These are phyloP conservation scores for Botrytis paeoniae DNA, from an alignment of 2,329 filamentous ascomycete genomes.

Conservation along the genomic window DNA sequence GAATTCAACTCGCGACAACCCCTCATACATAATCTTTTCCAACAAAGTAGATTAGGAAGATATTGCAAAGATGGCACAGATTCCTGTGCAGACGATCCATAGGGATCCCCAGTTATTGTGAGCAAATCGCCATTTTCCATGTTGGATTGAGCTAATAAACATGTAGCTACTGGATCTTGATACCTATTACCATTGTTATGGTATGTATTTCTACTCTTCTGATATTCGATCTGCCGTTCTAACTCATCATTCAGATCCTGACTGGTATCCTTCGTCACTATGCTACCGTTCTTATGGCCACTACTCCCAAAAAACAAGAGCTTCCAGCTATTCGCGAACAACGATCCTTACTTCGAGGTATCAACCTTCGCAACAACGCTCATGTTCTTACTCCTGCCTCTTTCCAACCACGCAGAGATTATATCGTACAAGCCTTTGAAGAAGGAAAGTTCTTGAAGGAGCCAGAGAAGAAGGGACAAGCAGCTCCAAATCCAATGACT, in stretches of 20 bases:
- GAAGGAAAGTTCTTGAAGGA: constrained; percentile 86
- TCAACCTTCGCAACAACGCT: constrained; percentile 80
- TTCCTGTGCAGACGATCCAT: constrained; percentile 91
- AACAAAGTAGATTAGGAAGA: neutral
- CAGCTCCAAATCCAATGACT: constrained; percentile 88
- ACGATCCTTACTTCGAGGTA: constrained; percentile 76
- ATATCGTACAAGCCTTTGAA: constrained; percentile 79
- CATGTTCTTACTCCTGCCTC: constrained; percentile 73
- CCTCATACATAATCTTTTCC: constrained; percentile 7
- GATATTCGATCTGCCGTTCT: neutral
- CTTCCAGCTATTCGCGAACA: constrained; percentile 79
- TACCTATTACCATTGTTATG: constrained; percentile 98
- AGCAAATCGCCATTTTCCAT: constrained; percentile 40
- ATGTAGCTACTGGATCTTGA: constrained; percentile 93
- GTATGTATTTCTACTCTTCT: constrained; percentile 43
- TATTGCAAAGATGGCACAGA: constrained; percentile 69
- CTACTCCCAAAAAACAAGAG: constrained; percentile 51
- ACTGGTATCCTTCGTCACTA: constrained; percentile 97
- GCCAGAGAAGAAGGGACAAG: constrained; percentile 79
- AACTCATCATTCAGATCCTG: constrained; percentile 58
- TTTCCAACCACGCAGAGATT: constrained; percentile 78
- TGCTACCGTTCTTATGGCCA: constrained; percentile 71
- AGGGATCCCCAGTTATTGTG: constrained; percentile 98
- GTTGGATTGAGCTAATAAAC: constrained; percentile 31
- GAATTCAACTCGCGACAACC: constrained; percentile 12